Percentiles rank a stretch among this genome's conserved stretches.
Evolutionary conservation across 192 early-diverging fungal genomes (phyloP).

Genomic region (Linnemannia zychae): DNA sequence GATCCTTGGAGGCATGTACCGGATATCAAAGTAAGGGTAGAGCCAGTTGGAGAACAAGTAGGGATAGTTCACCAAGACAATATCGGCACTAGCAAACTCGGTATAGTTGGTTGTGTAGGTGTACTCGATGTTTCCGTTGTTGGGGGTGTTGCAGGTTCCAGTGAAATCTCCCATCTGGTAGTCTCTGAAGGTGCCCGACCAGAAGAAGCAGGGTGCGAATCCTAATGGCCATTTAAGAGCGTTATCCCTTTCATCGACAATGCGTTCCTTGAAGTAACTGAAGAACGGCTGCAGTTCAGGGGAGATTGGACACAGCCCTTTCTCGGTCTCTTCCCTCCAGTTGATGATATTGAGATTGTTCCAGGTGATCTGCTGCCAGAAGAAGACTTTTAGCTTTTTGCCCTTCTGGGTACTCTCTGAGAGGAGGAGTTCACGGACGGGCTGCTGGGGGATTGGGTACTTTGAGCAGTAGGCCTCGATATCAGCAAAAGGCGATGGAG

Average conservation of each 20-base stretch:
- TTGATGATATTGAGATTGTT: background rate
- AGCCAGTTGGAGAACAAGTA: constrained; percentile 4
- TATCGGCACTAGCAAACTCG: constrained; percentile 20
- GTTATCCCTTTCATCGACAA: background rate
- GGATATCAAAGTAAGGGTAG: constrained; percentile 14
- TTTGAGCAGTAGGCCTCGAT: background rate
- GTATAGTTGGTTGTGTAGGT: constrained; percentile 19
- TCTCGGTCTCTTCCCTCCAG: constrained; percentile 12
- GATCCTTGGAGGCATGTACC: constrained; percentile 24
- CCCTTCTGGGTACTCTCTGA: background rate
- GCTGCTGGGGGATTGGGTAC: background rate
- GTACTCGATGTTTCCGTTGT: background rate
- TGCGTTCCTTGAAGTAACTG: background rate
- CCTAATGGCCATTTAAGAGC: background rate
- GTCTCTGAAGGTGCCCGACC: background rate
- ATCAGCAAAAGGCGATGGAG: background rate
- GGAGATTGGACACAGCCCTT: constrained; percentile 18
- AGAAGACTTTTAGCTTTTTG: constrained; percentile 13
- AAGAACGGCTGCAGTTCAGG: constrained; percentile 26
- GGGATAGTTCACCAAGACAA: constrained; percentile 19
- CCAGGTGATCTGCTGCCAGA: constrained; percentile 9
- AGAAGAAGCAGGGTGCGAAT: constrained; percentile 26
- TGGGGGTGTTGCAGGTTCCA: background rate
- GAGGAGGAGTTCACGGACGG: constrained; percentile 1
- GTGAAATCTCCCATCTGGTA: background rate